Evolutionary conservation across 371 early-diverging fungal species (phyloP).

Genomic region (Umbelopsis sp.): DNA sequence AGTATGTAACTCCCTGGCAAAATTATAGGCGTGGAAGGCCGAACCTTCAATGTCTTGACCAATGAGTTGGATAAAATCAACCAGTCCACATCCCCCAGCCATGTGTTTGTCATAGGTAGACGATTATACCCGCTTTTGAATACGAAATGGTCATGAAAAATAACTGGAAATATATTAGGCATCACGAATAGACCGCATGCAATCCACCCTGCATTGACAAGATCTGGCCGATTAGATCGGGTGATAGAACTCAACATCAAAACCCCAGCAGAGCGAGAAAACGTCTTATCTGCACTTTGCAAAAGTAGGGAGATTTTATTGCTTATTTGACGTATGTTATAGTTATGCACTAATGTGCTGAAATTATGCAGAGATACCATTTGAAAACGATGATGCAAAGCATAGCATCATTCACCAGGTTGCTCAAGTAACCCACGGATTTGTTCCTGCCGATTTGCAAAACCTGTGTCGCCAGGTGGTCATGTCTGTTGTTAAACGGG

Average conservation of each 20-base stretch:
- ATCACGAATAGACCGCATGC: constrained; percentile 62
- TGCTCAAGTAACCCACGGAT: constrained; percentile 94
- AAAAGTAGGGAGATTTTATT: constrained; percentile 39
- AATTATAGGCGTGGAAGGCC: constrained; percentile 42
- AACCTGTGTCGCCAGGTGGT: constrained; percentile 63
- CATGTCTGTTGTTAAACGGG: constrained; percentile 44
- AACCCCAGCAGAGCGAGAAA: constrained; percentile 46
- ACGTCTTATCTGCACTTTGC: constrained; percentile 49
- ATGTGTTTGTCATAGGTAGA: constrained; percentile 60
- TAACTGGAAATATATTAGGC: constrained; percentile 30
- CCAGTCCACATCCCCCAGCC: constrained; percentile 17
- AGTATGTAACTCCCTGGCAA: no score
- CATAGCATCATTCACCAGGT: constrained; percentile 72
- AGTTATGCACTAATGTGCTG: not conserved
- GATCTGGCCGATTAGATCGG: constrained; percentile 64
- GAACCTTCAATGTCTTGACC: constrained; percentile 40
- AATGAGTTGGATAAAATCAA: constrained; percentile 51
- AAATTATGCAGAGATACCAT: constrained; percentile 51
- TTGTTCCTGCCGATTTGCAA: constrained; percentile 76
- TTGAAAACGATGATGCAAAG: constrained; percentile 48
- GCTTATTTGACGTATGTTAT: not conserved
- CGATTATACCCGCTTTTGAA: not conserved
- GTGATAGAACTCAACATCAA: constrained; percentile 53
- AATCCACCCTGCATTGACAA: constrained; percentile 53
- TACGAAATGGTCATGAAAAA: not conserved